phyloP scores from a whole-genome alignment of 2,329 filamentous ascomycete species.

The Aspergillus sp. region DNA sequence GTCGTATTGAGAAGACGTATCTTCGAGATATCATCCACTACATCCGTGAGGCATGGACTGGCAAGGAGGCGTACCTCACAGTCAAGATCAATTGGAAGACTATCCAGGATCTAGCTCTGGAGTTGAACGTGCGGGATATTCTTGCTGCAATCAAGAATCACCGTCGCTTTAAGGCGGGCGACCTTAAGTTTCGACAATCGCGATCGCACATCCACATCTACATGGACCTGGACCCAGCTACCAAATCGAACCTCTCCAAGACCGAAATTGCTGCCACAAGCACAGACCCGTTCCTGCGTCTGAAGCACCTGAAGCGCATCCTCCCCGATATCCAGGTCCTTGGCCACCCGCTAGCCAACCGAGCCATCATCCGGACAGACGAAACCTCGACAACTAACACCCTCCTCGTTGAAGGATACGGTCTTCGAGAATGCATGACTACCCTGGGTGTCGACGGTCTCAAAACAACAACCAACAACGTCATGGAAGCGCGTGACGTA shows the following conservation, averaged over 20 bases:
- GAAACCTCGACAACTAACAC: conserved; percentile 63
- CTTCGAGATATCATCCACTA: conserved; percentile 72
- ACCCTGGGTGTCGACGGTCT: conserved; percentile 84
- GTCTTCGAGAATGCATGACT: conserved; percentile 80
- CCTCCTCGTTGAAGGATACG: conserved; percentile 87
- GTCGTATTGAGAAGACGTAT: conserved; percentile 89
- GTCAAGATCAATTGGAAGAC: conserved; percentile 75
- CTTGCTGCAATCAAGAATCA: conserved; percentile 67
- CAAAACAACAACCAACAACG: conserved; percentile 68
- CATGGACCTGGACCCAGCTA: conserved; percentile 46
- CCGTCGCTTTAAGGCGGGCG: conserved; percentile 64
- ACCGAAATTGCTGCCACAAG: conserved; percentile 39
- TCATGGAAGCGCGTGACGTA: conserved; percentile 81
- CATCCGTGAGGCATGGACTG: conserved; percentile 84
- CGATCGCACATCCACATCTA: conserved; percentile 62
- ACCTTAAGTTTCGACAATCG: conserved; percentile 53
- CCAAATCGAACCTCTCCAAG: conserved; percentile 31
- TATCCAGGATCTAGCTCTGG: conserved; percentile 73
- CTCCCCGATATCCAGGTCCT: conserved; percentile 81
- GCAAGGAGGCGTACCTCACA: conserved; percentile 65
- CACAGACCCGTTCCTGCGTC: conserved; percentile 47
- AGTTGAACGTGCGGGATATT: conserved; percentile 68
- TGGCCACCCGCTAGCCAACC: conserved; percentile 76
- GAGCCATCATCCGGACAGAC: conserved; percentile 82
- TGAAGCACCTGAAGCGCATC: conserved; percentile 77